A percentile compares a stretch with the other conserved stretches of the same genome.
phyloP scores from a whole-genome alignment of 768 basidiomycete genomes.

The Pleurotus cornucopiae region DNA sequence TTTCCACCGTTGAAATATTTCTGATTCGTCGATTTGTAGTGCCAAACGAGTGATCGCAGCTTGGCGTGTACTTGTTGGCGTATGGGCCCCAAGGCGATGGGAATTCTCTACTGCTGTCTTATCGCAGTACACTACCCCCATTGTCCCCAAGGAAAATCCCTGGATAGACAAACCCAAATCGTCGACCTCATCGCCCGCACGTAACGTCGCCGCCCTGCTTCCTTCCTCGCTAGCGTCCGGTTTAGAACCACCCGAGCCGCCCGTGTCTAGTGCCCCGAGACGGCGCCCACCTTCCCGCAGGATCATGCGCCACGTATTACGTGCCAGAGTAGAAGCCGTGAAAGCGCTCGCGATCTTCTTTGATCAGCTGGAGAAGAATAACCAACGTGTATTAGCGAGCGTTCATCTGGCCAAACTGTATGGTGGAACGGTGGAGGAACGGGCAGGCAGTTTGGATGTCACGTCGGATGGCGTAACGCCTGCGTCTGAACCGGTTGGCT shows the following conservation, averaged over 20 bases:
- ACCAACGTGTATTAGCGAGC: slow-evolving; percentile 41
- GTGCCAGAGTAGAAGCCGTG: slow-evolving; percentile 80
- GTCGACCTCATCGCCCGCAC: slow-evolving; percentile 11
- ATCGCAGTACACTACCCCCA: slow-evolving; percentile 66
- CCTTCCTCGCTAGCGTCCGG: slow-evolving; percentile 16
- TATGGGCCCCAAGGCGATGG: slow-evolving; percentile 86
- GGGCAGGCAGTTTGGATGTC: slow-evolving; percentile 20
- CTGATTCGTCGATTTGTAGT: slow-evolving; percentile 34
- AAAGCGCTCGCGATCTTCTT: slow-evolving; percentile 73
- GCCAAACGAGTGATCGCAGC: slow-evolving; percentile 84
- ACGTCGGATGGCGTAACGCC: slow-evolving; percentile 13
- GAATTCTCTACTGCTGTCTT: slow-evolving; percentile 77
- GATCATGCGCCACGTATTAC: slow-evolving; percentile 85
- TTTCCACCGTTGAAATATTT: neutral
- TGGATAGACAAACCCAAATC: slow-evolving; percentile 57
- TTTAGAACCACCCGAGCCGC: slow-evolving; percentile 33
- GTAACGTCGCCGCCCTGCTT: slow-evolving; percentile 9
- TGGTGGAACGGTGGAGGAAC: slow-evolving; percentile 40
- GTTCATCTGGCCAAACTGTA: slow-evolving; percentile 41
- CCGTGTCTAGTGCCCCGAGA: slow-evolving; percentile 29
- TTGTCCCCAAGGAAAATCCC: slow-evolving; percentile 60
- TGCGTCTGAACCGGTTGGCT: slow-evolving; percentile 34
- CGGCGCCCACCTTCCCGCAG: slow-evolving; percentile 71
- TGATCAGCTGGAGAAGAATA: slow-evolving; percentile 48
- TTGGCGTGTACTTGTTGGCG: slow-evolving; percentile 95